A percentile compares a stretch with the other conserved stretches of the same genome.
phyloP scores from a whole-genome alignment of 768 basidiomycete species.

The Leccinum variicolor region DNA sequence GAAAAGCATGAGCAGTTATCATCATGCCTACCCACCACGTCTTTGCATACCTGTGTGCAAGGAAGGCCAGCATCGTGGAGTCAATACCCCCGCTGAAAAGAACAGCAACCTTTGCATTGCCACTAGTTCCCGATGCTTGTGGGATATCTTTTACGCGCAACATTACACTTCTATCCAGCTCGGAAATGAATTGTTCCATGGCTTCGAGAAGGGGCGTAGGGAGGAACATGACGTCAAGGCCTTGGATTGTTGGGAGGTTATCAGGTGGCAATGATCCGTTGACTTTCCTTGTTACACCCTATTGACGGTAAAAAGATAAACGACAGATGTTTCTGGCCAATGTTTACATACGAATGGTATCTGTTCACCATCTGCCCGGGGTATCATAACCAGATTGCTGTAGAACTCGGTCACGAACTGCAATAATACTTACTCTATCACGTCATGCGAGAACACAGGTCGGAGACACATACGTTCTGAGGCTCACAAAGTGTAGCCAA shows the following conservation, averaged over 20 bases:
- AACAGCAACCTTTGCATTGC: slow-evolving; percentile 66
- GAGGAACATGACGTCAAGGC: slow-evolving; percentile 27
- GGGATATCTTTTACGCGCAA: slow-evolving; percentile 72
- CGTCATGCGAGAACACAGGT: not conserved
- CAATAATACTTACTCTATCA: not conserved
- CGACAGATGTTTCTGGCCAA: not conserved
- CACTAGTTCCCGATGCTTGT: slow-evolving; percentile 31
- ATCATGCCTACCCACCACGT: not conserved
- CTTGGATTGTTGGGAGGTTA: slow-evolving; percentile 31
- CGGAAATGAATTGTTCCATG: slow-evolving; percentile 49
- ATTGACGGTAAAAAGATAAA: not conserved
- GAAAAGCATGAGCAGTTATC: not conserved
- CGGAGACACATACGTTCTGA: slow-evolving; percentile 23
- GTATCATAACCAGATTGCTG: slow-evolving; percentile 16
- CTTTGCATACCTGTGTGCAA: slow-evolving; percentile 65
- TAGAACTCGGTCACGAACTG: slow-evolving; percentile 24
- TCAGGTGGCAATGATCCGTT: slow-evolving; percentile 48
- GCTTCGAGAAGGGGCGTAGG: slow-evolving; percentile 29
- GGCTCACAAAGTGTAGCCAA: slow-evolving; percentile 26
- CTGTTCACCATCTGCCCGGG: slow-evolving; percentile 16
- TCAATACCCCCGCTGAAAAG: slow-evolving; percentile 98
- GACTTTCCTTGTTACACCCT: slow-evolving; percentile 47
- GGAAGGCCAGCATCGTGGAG: slow-evolving; percentile 75
- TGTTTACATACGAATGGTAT: slow-evolving; percentile 23
- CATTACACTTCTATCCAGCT: slow-evolving; percentile 65